Base-by-base conservation (phyloP, 2,329 filamentous ascomycete species). In the Monilinia laxa region DNA sequence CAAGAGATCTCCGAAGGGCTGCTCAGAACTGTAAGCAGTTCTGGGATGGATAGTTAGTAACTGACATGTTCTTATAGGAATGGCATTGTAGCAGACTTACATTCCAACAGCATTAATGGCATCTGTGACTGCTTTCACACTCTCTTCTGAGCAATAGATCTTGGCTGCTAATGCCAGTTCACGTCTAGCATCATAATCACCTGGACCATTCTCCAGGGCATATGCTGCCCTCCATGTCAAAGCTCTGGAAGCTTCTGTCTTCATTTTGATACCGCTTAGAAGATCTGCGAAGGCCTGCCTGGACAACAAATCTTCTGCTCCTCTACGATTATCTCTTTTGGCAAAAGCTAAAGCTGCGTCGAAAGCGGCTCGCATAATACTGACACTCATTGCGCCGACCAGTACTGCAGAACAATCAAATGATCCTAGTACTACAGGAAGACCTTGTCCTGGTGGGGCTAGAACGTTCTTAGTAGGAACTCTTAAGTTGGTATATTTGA, bases 321-420 rank as follows among this genome's bases (percentile, higher is more conserved):
- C 83, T 20, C 81, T 77, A 1, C 83, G 76, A 2, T 74, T 70
- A n/a, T 85, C 79, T 0, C 64, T 63, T 70, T 82, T 83, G 2
- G 82, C 81, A 68, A 85, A 86, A 1, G 71, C 70, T 1, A 86
- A 74, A 1, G 82, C 83, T 0, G 79, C 79, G 18, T 85, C 83
- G 69, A 86, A 86, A 0, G 80, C 79, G 0, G 81, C 79, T 0
- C 84, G 79, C 82, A 84, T 84, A 52, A 86, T 75, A 2, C 83
- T 82, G 0, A 83, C 81, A 12, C 78, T 78, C 80, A 86, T 85
- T 2, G 83, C 83, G 1, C 83, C 83, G 0, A 85, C 83, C 0
- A 86, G 76, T 1, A 80, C 80, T 1, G 82, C 83, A 25, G 65
- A 64, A 23, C 63, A 64, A 4, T 67, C 69, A 25, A 73, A 85